Base-by-base conservation (phyloP, 106 monocot species). In the Dendrobium catenatum region DNA sequence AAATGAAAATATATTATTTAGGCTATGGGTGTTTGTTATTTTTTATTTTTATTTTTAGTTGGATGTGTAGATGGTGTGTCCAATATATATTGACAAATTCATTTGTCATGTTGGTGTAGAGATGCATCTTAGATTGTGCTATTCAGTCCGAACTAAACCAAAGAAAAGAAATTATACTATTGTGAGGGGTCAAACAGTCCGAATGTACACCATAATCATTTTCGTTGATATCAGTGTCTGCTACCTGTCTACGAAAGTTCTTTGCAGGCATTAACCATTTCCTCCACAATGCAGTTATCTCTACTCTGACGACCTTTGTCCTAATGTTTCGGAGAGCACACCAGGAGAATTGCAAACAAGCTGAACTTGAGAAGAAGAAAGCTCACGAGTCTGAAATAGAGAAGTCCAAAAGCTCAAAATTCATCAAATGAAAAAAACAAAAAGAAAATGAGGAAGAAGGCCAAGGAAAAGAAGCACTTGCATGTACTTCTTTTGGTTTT, bases 321-420 rank as follows among this genome's bases (percentile, higher is more conserved):
- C 73, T 37, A 19, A 68, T 88, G 78, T 85, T 90, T 81, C 73
- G 76, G 66, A 75, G 80, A 51, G 89, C 89, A 20, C 89, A 89
- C 72, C 81, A 84, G 80, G 89, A 89, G 80, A 89, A 89, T 58
- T 89, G 89, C 80, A 89, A 89, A 79, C 84, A 89, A 68, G 82
- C 82, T 64, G 90, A 90, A 80, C 76, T 90, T 22, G 79, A 90
- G 79, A 88, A 61, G 79, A 88, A 87, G 79, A 89, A 87, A 81
- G 89, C 84, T 16, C 82, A 86, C 77, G 89, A 86, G 43, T 83
- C 84, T 59, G 86, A 89, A 73, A 54, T 78, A 77, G 80, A 86
- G 75, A 84, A 84, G 73, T 33, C 75, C 20, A 76, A 84, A 80
- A 6, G 33, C 72, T 58, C 66, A 80, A 66, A 83, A 89, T 22